A percentile compares a stretch with the other conserved stretches of the same genome.
Evolutionary conservation across 495 filamentous ascomycete species (phyloP).

Genomic region (Penicillium manginii): DNA sequence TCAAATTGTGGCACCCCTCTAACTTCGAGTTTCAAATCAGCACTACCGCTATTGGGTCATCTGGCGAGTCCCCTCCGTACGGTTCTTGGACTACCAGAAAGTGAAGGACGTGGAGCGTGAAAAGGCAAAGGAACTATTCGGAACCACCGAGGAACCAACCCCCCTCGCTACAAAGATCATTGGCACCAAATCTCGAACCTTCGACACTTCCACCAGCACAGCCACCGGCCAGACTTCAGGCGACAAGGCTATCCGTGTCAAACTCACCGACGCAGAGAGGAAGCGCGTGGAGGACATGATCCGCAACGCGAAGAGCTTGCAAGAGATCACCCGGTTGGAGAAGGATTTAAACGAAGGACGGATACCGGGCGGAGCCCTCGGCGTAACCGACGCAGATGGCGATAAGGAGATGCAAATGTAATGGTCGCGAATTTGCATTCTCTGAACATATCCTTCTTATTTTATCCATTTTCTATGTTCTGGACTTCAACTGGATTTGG

Average conservation of each 20-base stretch:
- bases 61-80: constrained; percentile 80
- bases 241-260: constrained; percentile 69
- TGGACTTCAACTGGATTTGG: constrained; percentile 13
- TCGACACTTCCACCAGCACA: constrained; percentile 62
- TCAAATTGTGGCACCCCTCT: not conserved
- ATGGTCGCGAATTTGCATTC: constrained; percentile 12
- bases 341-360: constrained; percentile 85
- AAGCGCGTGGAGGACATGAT: constrained; percentile 76
- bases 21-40: constrained; percentile 48
- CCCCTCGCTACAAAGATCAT: constrained; percentile 87
- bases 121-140: constrained; percentile 79
- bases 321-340: constrained; percentile 82
- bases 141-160: constrained; percentile 73
- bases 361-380: constrained; percentile 69
- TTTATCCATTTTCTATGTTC: constrained; percentile 8
- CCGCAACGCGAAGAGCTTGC: constrained; percentile 79
- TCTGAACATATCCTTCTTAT: constrained; percentile 20
- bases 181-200: constrained; percentile 81
- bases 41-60: constrained; percentile 92
- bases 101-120: constrained; percentile 83
- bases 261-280: constrained; percentile 70
- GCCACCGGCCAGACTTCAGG: constrained; percentile 46
- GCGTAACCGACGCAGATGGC: constrained; percentile 39
- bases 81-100: constrained; percentile 92
- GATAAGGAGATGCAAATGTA: constrained; percentile 42